phyloP scores from a whole-genome alignment of 495 filamentous ascomycete genomes.

The Chaetomium cochliodes region DNA sequence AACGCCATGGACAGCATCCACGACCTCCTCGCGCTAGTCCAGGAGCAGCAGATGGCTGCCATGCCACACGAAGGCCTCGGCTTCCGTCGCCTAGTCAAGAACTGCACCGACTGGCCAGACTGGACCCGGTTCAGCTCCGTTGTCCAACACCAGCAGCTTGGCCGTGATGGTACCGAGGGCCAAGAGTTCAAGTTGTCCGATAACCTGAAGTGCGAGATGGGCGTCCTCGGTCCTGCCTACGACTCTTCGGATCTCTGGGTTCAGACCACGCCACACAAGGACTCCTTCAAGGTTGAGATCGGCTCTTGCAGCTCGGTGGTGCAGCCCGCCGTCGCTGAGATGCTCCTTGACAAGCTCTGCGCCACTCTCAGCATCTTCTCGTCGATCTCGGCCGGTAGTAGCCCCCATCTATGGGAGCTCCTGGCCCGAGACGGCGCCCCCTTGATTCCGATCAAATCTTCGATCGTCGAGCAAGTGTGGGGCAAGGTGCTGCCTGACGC shows the following conservation, averaged over 20 bases:
- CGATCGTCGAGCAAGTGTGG: slow-evolving; percentile 17
- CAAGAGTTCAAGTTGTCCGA: slow-evolving; percentile 16
- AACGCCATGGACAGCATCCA: slow-evolving; percentile 43
- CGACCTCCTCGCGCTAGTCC: slow-evolving; percentile 32
- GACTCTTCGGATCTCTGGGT: slow-evolving; percentile 18
- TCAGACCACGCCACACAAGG: slow-evolving; percentile 14
- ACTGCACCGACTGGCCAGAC: slow-evolving; percentile 38
- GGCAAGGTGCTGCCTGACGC: slow-evolving; percentile 15
- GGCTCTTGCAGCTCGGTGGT: slow-evolving; percentile 19
- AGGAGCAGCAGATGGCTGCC: slow-evolving; percentile 35
- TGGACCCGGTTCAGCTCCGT: slow-evolving; percentile 39
- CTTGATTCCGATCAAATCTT: slow-evolving; percentile 14
- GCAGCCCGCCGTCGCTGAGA: slow-evolving; percentile 15
- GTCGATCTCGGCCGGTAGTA: neutral
- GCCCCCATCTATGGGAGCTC: slow-evolving; percentile 14
- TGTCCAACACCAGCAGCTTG: slow-evolving; percentile 35
- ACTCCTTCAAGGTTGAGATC: slow-evolving; percentile 20
- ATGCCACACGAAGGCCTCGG: slow-evolving; percentile 37
- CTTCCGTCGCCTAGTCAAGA: slow-evolving; percentile 35
- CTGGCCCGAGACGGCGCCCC: slow-evolving; percentile 11
- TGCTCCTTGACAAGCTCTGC: slow-evolving; percentile 18
- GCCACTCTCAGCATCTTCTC: slow-evolving; percentile 18
- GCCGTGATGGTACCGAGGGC: slow-evolving; percentile 15
- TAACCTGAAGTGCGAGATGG: slow-evolving; percentile 18
- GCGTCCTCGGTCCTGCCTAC: slow-evolving; percentile 17